Percentiles rank a stretch among this genome's conserved stretches.
These are phyloP conservation scores for Rhizopogon vinicolor DNA, from an alignment of 768 basidiomycete genomes.

Conservation along the genomic window DNA sequence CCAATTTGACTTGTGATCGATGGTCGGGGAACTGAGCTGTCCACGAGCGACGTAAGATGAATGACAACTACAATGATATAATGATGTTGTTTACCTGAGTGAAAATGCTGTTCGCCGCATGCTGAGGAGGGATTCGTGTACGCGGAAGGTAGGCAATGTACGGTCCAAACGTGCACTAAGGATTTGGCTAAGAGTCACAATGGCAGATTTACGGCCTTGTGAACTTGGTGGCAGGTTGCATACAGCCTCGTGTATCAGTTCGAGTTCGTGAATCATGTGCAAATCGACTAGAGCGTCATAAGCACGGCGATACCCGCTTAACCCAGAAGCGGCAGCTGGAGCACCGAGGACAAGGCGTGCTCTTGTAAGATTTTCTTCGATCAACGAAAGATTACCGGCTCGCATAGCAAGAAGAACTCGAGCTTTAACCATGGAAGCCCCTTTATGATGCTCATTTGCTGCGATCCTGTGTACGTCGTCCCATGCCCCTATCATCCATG, in stretches of 20 bases:
- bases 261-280: conserved; percentile 84
- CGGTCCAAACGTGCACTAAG: conserved; percentile 67
- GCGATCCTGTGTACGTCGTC: conserved; percentile 66
- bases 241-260: conserved; percentile 52
- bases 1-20: conserved; percentile 61
- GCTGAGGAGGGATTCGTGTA: conserved; percentile 83
- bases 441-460: conserved; percentile 40
- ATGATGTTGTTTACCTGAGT: conserved; percentile 45
- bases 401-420: conserved; percentile 79
- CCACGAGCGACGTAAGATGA: neutral
- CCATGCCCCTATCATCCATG: conserved; percentile 97
- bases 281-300: conserved; percentile 86
- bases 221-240: conserved; percentile 34
- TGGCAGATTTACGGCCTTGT: conserved; percentile 35
- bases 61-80: neutral
- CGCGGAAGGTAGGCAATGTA: conserved; percentile 83
- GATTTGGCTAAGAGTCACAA: conserved; percentile 30
- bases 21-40: conserved; percentile 22
- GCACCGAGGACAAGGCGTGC: conserved; percentile 74
- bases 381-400: conserved; percentile 38
- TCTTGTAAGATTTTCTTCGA: conserved; percentile 47
- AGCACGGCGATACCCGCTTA: conserved; percentile 75
- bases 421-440: conserved; percentile 69
- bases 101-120: conserved; percentile 84
- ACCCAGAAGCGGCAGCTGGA: conserved; percentile 77